Evolutionary conservation across 768 basidiomycete genomes (phyloP), one percentile per base, ranked within the genome.

Genomic region (Boletus sp.): DNA sequence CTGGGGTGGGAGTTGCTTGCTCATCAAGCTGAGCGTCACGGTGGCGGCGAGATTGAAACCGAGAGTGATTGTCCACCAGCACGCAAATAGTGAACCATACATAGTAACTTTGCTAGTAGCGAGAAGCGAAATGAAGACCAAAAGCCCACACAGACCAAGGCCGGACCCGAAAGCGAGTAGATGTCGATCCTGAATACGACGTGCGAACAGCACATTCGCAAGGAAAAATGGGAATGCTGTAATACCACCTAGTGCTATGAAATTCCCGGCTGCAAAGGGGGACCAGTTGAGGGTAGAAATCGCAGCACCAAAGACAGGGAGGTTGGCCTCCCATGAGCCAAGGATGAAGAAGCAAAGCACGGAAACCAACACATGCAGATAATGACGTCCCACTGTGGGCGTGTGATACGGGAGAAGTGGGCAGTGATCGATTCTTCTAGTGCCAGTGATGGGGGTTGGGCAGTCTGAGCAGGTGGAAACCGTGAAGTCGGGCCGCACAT

Each of bases 1-100:
- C 55, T 73, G 70, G 7, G 77, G 75, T 2, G 87, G 86, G 32
- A 89, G 76, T 67, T 86, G 86, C 69, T 90, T 89, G 58, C 83
- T 84, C 29, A 89, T 70, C 54, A 87, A 67, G 55, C 83, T 84
- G 58, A 88, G 73, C 33, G 87, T 88, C 54, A 84, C 82, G 2
- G 85, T 88, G 60, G 80, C 85, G n/a, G 84, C 80, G 11, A 89
- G 73, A 68, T 89, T 89, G 76, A 89, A 89, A 1, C 88, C 87
- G 5, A 88, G 76, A 28, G 88, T 86, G 24, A 88, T 75, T 40
- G 81, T 75, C 67, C 66, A 73, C 73, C 75, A 80, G 56, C 71
- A 73, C 7, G 67, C 65, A 57, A 77, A 79, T 6, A 86, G 62
- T 15, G 76, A 77, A 7, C 75, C 79, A 56, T 82, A 85, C 28